phyloP scores from a whole-genome alignment of 2,329 filamentous ascomycete species.

The Neofusicoccum sp. region DNA sequence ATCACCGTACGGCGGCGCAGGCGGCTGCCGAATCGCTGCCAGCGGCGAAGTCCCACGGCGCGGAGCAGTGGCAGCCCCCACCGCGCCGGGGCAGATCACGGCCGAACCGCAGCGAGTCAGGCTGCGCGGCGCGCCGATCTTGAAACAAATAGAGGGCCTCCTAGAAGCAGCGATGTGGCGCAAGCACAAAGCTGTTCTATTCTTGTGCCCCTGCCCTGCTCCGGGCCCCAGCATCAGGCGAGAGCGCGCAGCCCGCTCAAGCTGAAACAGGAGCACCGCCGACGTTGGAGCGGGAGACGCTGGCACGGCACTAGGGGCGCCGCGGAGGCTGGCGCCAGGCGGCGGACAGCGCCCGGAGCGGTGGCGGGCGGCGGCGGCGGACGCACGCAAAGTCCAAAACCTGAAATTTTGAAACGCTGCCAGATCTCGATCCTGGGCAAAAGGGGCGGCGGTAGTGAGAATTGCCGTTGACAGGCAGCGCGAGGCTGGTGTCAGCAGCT shows the following conservation, averaged over 20 bases:
- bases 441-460: not conserved
- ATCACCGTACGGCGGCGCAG: not conserved
- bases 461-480: conserved; percentile 1
- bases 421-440: conserved; percentile 3
- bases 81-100: conserved; percentile 3
- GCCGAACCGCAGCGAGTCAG: conserved; percentile 11
- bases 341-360: not conserved
- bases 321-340: not conserved
- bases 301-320: not conserved
- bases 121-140: conserved; percentile 9
- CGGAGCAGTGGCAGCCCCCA: not conserved
- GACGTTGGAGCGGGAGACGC: not conserved
- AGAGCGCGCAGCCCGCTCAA: conserved; percentile 3
- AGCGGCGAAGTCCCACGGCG: not conserved
- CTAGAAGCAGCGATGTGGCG: conserved; percentile 6
- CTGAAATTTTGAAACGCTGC: conserved; percentile 10
- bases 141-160: conserved; percentile 11
- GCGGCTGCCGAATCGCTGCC: not conserved
- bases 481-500: conserved; percentile 4
- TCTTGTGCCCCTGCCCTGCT: conserved; percentile 9
- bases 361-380: not conserved
- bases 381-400: not conserved
- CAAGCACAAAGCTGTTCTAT: conserved; percentile 8
- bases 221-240: conserved; percentile 9
- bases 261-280: conserved; percentile 16